Evolutionary conservation across 2,329 filamentous ascomycete genomes (phyloP).

Genomic region (Exophiala calicioides): DNA sequence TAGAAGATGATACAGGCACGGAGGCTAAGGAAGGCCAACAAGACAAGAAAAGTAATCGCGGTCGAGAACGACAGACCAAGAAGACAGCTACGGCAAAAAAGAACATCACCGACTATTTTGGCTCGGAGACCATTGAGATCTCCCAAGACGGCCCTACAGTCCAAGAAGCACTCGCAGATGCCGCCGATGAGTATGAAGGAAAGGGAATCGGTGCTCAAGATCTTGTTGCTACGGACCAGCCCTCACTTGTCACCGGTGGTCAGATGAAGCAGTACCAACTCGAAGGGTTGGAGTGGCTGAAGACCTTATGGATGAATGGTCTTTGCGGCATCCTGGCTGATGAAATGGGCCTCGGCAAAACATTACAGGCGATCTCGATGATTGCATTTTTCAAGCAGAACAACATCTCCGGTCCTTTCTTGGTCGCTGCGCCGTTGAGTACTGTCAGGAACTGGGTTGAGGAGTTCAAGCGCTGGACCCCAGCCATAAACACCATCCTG

Average conservation of each 20-base stretch:
- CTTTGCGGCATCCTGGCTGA: slow-evolving; percentile 90
- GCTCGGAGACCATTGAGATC: slow-evolving; percentile 58
- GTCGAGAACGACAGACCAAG: slow-evolving; percentile 21
- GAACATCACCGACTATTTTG: slow-evolving; percentile 60
- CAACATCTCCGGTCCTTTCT: slow-evolving; percentile 82
- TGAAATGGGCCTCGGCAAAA: slow-evolving; percentile 94
- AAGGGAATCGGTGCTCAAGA: slow-evolving; percentile 66
- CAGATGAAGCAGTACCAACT: slow-evolving; percentile 93
- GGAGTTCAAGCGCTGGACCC: slow-evolving; percentile 89
- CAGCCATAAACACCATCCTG: slow-evolving; percentile 80
- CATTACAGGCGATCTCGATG: slow-evolving; percentile 84
- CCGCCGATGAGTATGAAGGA: slow-evolving; percentile 58
- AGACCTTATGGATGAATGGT: slow-evolving; percentile 79
- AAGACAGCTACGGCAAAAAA: slow-evolving; percentile 32
- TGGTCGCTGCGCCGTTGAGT: slow-evolving; percentile 87
- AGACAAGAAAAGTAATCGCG: slow-evolving; percentile 27
- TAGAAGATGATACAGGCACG: slow-evolving; percentile 3
- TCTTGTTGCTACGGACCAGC: slow-evolving; percentile 79
- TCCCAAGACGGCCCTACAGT: slow-evolving; percentile 56
- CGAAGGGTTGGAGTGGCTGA: slow-evolving; percentile 92
- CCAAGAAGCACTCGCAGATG: slow-evolving; percentile 59
- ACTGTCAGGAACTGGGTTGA: slow-evolving; percentile 95
- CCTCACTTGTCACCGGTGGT: slow-evolving; percentile 79
- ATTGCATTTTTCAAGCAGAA: slow-evolving; percentile 86
- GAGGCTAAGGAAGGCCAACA: slow-evolving; percentile 31